Conservation (phyloP, 139 green algal genomes). For the Chlorella vulgaris region DNA sequence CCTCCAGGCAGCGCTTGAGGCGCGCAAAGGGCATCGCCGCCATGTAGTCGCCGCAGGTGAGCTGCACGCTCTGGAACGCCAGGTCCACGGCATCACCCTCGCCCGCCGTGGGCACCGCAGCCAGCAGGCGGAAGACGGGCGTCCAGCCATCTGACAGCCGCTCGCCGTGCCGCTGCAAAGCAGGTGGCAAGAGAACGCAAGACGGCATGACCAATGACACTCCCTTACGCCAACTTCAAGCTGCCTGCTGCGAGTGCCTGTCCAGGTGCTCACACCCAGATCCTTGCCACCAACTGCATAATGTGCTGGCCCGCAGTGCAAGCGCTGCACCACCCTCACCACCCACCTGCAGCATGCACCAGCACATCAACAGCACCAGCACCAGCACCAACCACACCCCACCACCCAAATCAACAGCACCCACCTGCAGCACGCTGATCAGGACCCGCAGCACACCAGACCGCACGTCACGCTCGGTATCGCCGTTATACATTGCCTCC, state of each 20-base stretch:
- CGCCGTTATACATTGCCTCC: constrained; percentile 68
- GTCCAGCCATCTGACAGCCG: constrained; percentile 76
- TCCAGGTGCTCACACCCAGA: too few relatives aligned
- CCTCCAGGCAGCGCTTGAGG: constrained; percentile 61
- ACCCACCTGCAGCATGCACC: too few relatives aligned
- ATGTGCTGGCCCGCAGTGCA: too few relatives aligned
- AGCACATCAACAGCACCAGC: too few relatives aligned
- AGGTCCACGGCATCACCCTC: constrained; percentile 59
- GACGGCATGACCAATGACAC: background rate
- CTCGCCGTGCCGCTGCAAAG: constrained; percentile 75
- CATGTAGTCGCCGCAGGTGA: constrained; percentile 77
- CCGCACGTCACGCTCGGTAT: constrained; percentile 68
- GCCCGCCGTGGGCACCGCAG: constrained; percentile 59
- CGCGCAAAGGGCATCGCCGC: constrained; percentile 53
- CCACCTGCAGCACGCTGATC: constrained; percentile 74
- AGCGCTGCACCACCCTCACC: too few relatives aligned
- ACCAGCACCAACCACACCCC: background rate
- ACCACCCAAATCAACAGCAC: background rate
- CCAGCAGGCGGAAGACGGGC: constrained; percentile 79
- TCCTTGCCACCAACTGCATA: too few relatives aligned
- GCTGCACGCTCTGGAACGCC: constrained; percentile 78
- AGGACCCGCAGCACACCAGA: constrained; percentile 73
- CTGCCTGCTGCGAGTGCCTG: too few relatives aligned
- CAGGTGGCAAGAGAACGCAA: background rate
- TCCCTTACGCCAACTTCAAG: background rate